Base-by-base conservation (phyloP, 108 stramenopile species). In the Skeletonema costatum region DNA sequence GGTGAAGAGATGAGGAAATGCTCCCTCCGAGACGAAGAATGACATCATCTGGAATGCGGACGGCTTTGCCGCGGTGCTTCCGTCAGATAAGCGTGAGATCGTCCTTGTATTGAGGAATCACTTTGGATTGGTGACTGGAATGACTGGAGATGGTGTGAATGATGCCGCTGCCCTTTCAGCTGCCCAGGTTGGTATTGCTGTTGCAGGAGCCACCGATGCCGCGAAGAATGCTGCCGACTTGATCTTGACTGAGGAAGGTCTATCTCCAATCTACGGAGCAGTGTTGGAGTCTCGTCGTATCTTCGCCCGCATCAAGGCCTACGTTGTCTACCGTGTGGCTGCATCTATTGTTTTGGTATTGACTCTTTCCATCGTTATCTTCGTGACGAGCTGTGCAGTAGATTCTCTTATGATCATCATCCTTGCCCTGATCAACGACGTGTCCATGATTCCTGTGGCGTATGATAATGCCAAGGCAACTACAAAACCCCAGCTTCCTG, bases 121-220 rank as follows among this genome's bases (percentile, higher is more conserved):
- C 38, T 90, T 80, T 66, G 81, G 88, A 32, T 21, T 87, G 44
- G 89, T 94, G 0, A 91, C 89, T 50, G 93, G 93, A 30, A 97
- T 97, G 96, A 97, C 96, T 14, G 96, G 96, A 21, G 93, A 96
- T 68, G 94, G 92, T 36, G 93, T 96, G 42, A 97, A 97, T 74
- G 97, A 97, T 74, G 94, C 94, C 16, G 90, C 97, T 3, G 97
- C 95, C 0, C 82, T 96, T 17, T 87, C 84, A 16, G 87, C 86
- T 32, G 95, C 95, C 36, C 92, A 97, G 66, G 87, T 86, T 62
- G 90, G 92, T 36, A 81, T 81, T 62, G 80, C 80, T 5, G 95
- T 97, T 7, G 81, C 87, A 31, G 95, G 91, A 46, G 92, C 93
- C 25, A 96, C 95, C 10, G 97, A 97, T 81, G 97, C 95, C 13